phyloP scores from a whole-genome alignment of 257 asterid species.

The Solanum ahanhuiri region DNA sequence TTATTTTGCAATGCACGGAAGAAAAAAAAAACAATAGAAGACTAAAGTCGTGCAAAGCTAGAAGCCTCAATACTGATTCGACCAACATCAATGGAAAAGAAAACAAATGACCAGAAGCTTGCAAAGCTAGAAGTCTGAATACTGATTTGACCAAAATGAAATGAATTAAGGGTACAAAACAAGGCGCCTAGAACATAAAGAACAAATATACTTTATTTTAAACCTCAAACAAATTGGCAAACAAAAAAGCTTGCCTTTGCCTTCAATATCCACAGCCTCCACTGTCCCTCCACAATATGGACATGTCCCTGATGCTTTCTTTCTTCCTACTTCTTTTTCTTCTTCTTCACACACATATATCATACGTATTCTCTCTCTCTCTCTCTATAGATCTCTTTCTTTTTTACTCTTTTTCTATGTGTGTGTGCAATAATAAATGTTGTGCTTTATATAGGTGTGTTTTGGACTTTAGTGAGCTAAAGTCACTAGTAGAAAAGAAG shows the following conservation, averaged over 20 bases:
- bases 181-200: constrained; percentile 15
- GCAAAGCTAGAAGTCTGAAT: too few relatives aligned
- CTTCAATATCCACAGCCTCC: constrained; percentile 19
- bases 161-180: constrained; percentile 7
- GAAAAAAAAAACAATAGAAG: too few relatives aligned
- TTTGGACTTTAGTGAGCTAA: not conserved
- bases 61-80: too few relatives aligned
- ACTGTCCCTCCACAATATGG: constrained; percentile 28
- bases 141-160: too few relatives aligned
- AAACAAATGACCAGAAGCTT: too few relatives aligned
- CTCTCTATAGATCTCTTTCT: not conserved
- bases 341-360: constrained; percentile 20
- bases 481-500: not conserved
- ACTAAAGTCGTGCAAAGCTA: too few relatives aligned
- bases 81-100: too few relatives aligned
- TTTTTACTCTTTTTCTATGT: not conserved
- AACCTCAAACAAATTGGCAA: constrained; percentile 19
- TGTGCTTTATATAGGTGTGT: not conserved
- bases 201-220: constrained; percentile 21
- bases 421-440: not conserved
- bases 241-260: constrained; percentile 15
- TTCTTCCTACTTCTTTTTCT: constrained; percentile 17
- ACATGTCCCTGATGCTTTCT: constrained; percentile 17
- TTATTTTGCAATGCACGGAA: not conserved
- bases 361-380: constrained; percentile 9